Conservation (phyloP, 768 basidiomycete species). For the Tricholomella constricta region DNA sequence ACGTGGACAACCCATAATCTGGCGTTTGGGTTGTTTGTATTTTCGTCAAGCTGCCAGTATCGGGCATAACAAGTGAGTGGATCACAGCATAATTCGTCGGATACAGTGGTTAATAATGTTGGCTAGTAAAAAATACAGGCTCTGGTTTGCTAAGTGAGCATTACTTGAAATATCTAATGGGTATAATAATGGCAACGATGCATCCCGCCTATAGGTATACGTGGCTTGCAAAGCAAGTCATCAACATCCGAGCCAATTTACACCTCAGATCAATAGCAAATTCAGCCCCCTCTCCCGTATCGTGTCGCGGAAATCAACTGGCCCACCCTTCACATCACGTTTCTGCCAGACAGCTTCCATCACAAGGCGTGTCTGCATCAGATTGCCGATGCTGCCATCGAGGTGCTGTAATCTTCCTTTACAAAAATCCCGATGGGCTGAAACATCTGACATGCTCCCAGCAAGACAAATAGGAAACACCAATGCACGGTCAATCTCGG, state of each 20-base stretch:
- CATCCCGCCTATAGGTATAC: slow-evolving; percentile 19
- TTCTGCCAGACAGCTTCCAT: slow-evolving; percentile 75
- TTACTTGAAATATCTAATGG: slow-evolving; percentile 13
- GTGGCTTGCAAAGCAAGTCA: slow-evolving; percentile 1
- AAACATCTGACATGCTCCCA: slow-evolving; percentile 73
- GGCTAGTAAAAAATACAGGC: slow-evolving; percentile 4
- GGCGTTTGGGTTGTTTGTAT: no score
- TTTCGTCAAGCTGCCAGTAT: no score
- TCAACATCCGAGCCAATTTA: slow-evolving; percentile 19
- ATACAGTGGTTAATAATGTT: slow-evolving; percentile 6
- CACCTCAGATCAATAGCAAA: slow-evolving; percentile 48
- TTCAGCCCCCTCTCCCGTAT: slow-evolving; percentile 51
- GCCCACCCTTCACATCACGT: slow-evolving; percentile 53
- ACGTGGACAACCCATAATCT: no score
- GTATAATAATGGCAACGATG: slow-evolving; percentile 15
- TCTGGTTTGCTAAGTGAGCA: slow-evolving; percentile 16
- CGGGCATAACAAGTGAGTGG: no score
- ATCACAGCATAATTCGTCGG: background rate
- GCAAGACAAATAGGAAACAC: slow-evolving; percentile 76
- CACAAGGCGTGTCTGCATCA: slow-evolving; percentile 55
- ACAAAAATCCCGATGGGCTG: slow-evolving; percentile 55
- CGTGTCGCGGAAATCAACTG: slow-evolving; percentile 64
- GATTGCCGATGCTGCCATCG: slow-evolving; percentile 61
- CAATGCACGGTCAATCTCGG: slow-evolving; percentile 64
- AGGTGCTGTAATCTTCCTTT: slow-evolving; percentile 55